Evolutionary conservation across 139 green algal species (phyloP), one percentile per base, ranked within the genome.

Genomic region (Pleodorina starrii): DNA sequence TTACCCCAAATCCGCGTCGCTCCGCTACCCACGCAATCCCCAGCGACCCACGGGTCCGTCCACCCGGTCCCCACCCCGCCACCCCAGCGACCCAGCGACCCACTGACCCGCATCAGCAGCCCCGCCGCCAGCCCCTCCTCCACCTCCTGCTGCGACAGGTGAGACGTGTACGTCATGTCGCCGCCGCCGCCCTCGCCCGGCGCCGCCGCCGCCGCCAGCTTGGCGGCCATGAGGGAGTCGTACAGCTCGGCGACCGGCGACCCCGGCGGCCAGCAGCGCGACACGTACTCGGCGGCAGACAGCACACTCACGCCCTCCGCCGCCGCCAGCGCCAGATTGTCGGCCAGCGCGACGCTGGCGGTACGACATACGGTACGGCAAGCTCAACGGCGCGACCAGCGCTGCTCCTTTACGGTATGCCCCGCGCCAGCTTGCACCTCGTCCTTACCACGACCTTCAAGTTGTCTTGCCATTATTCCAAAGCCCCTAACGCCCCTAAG

Each of bases 91-190:
- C n/a, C n/a, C n/a, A n/a, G n/a, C n/a, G n/a, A n/a, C 54, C 25
- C 54, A 66, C 54, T 66, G 54, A 66, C 54, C 54, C 54, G 54
- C 54, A 66, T 14, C 46, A 43, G 59, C n/a, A 85, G 43, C 27
- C 93, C 90, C 0, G 46, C 32, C 19, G 66, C 68, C 54, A 94
- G 91, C 16, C 90, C 91, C 60, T 88, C 87, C 74, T 94, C 91
- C 40, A 93, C 14, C 7, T 85, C 89, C 17, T 86, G 84, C 2
- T 72, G 27, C 25, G 44, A 60, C 60, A 92, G 76, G 81, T 94
- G 91, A 7, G 91, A 66, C 3, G 21, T 0, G 57, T 90, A 92
- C 73, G 42, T n/a, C n/a, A n/a, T n/a, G n/a, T n/a, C n/a, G n/a
- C n/a, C n/a, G 9, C 29, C 50, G 16, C 69, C 80, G 25, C 81